phyloP scores from a whole-genome alignment of 139 green algal species.

The Raphidocelis subcapitata region DNA sequence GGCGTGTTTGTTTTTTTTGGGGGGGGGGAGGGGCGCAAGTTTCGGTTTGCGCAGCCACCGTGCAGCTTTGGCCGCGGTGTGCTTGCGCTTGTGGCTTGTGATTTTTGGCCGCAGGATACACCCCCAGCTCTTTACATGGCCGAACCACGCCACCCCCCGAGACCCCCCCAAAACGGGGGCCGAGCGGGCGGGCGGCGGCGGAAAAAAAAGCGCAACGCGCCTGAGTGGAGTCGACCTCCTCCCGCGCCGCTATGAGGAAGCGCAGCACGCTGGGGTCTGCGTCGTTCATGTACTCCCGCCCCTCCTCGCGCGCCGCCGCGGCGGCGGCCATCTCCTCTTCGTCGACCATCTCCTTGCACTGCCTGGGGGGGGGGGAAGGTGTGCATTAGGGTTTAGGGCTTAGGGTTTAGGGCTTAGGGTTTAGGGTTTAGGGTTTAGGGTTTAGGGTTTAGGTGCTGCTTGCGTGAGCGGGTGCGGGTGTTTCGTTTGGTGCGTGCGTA shows the following conservation, averaged over 20 bases:
- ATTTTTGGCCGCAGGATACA: no score
- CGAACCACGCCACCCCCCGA: no score
- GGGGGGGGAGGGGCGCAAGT: conserved; percentile 14
- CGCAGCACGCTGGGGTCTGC: conserved; percentile 91
- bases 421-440: no score
- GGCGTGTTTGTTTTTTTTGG: no score
- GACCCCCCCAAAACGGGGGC: no score
- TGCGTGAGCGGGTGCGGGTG: no score
- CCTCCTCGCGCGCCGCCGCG: conserved; percentile 24
- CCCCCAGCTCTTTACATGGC: no score
- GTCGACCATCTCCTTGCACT: conserved; percentile 86
- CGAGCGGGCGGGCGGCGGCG: no score
- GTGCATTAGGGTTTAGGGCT: neutral
- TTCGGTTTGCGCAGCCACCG: neutral
- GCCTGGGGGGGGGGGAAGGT: conserved; percentile 35
- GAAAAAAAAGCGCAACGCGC: no score
- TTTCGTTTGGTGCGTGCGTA: no score
- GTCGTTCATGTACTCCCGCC: conserved; percentile 32
- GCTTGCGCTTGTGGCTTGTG: neutral
- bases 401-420: no score
- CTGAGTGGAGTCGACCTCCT: conserved; percentile 85
- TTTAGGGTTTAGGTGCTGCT: no score
- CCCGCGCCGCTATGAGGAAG: conserved; percentile 93
- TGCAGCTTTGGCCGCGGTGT: neutral
- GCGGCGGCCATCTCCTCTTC: conserved; percentile 73